phyloP scores from a whole-genome alignment of 106 monocot genomes.

The Dendrobium nobile region DNA sequence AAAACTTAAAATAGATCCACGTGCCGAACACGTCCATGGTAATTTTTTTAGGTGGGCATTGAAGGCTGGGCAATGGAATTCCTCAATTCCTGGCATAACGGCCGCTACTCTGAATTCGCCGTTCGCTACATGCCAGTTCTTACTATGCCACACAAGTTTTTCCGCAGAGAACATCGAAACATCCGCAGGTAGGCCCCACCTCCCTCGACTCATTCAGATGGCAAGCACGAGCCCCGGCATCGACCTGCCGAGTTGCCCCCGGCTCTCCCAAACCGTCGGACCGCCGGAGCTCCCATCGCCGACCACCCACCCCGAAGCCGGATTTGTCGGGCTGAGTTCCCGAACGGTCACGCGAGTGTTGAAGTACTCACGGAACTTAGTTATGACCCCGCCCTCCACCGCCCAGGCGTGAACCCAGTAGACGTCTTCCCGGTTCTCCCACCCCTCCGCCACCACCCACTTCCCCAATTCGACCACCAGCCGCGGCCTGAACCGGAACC shows the following conservation, averaged over 20 bases:
- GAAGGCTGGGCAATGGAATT: no score
- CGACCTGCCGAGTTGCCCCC: constrained; percentile 9
- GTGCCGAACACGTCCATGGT: no score
- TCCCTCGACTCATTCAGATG: constrained; percentile 5
- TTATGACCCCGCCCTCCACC: constrained; percentile 30
- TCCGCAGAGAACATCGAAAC: no score
- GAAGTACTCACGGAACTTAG: constrained; percentile 40
- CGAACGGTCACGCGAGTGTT: constrained; percentile 35
- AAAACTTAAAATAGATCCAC: no score
- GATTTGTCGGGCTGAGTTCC: constrained; percentile 6
- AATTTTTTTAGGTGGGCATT: no score
- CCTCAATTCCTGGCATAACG: no score
- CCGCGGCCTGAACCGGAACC: constrained; percentile 28
- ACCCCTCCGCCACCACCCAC: constrained; percentile 46
- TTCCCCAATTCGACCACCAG: constrained; percentile 23
- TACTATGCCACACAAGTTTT: no score
- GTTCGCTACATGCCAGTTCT: no score
- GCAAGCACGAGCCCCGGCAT: constrained; percentile 29
- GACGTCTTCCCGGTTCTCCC: constrained; percentile 19
- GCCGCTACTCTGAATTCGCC: no score
- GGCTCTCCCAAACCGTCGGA: constrained; percentile 26
- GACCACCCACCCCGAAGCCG: not conserved
- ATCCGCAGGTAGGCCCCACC: not conserved
- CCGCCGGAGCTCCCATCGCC: no score
- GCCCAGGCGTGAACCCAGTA: constrained; percentile 56